Conservation (phyloP, 2,329 filamentous ascomycete genomes). For the Herpotrichia juniperi region DNA sequence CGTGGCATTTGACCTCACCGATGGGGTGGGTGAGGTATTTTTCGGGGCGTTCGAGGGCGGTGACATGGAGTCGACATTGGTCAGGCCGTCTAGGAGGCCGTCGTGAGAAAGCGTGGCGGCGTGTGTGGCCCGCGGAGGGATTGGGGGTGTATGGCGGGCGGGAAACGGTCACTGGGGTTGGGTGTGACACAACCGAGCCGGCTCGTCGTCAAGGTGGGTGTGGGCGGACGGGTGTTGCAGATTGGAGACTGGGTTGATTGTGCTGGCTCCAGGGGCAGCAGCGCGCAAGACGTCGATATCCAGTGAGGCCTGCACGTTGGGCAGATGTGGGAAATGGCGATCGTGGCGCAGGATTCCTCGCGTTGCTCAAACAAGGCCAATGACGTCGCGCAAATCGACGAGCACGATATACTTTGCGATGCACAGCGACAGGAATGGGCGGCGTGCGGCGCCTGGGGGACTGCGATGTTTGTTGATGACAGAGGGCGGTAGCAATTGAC, state of each 20-base stretch:
- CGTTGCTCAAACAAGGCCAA: not conserved
- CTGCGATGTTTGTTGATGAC: not conserved
- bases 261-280: slow-evolving; percentile 17
- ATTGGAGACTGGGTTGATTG: slow-evolving; percentile 8
- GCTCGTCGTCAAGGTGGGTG: slow-evolving; percentile 10
- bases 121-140: slow-evolving; percentile 31
- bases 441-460: slow-evolving; percentile 8
- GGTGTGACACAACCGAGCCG: not conserved
- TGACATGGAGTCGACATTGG: slow-evolving; percentile 54
- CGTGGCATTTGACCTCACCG: slow-evolving; percentile 46
- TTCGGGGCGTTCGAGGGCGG: slow-evolving; percentile 42
- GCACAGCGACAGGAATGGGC: not conserved
- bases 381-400: not conserved
- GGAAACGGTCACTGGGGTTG: slow-evolving; percentile 2
- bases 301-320: slow-evolving; percentile 35
- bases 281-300: slow-evolving; percentile 25
- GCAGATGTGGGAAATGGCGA: slow-evolving; percentile 2
- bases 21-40: slow-evolving; percentile 48
- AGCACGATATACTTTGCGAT: not conserved
- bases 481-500: not conserved
- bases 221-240: slow-evolving; percentile 17
- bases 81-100: slow-evolving; percentile 36
- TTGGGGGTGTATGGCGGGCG: not conserved
- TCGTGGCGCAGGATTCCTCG: not conserved
- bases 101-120: slow-evolving; percentile 34